Evolutionary conservation across 2,329 filamentous ascomycete species (phyloP), one percentile per base, ranked within the genome.

Genomic region (Aspergillus sp.): DNA sequence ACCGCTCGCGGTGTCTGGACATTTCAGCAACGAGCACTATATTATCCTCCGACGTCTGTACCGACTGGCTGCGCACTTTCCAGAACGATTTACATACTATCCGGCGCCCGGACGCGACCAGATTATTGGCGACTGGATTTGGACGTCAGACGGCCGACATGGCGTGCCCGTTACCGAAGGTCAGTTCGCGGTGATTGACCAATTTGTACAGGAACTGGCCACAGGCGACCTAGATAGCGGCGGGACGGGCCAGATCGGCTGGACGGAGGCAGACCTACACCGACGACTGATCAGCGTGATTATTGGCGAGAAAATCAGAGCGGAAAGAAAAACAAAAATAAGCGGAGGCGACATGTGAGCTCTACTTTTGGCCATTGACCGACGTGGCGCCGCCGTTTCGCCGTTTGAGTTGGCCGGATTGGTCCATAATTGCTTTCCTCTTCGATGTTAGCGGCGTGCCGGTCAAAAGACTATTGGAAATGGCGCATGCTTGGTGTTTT

Each of bases 241-340:
- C 41, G 66, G 67, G 17, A 60, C 59, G 38, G 69, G 64, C 30
- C 61, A 60, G 47, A 55, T 69, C 54, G 69, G 66, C 45, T 75
- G 72, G 72, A 67, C 60, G 22, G 70, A 71, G 39, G 67, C 70
- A 43, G 69, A 75, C 39, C 55, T 75, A 48, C 65, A 71, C 49
- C 63, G 63, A 54, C 61, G 70, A 52, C 56, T 75, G 49, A 71
- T 73, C 49, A 72, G 72, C 49, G 65, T 75, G 47, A 72, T 74
- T 23, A 69, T 74, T 58, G 72, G 72, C 30, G 71, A 74, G 53
- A 67, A 71, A 49, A 67, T 74, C 44, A 61, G 72, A 56, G 62
- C 63, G 45, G 70, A 73, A 49, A 56, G 57, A 48, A 70, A 67
- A 51, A 57, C 57, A 47, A 60, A 59, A 49, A 53, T 52, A 22